A percentile compares a stretch with the other conserved stretches of the same genome.
These are phyloP conservation scores for Serendipita indica DNA, from an alignment of 768 basidiomycete genomes.

Conservation along the genomic window DNA sequence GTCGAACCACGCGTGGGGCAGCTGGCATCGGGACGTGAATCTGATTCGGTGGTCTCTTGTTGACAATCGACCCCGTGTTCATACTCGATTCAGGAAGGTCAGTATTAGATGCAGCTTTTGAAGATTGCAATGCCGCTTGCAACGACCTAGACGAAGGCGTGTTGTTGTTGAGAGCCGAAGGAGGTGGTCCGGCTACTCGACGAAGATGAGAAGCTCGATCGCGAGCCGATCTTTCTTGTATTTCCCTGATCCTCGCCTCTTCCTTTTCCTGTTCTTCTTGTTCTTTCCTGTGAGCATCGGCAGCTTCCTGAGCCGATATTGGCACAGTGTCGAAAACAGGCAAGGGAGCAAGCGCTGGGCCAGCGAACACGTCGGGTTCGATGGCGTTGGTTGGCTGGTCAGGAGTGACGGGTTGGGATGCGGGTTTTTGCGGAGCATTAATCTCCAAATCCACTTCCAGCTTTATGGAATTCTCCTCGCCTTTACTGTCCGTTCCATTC, in stretches of 20 bases:
- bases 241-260: neutral
- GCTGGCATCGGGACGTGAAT: neutral
- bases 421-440: neutral
- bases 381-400: too few species aligned
- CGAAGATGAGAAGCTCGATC: conserved; percentile 2
- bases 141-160: neutral
- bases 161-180: neutral
- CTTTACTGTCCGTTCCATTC: conserved; percentile 14
- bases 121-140: neutral
- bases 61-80: neutral
- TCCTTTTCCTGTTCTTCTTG: neutral
- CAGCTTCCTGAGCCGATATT: too few species aligned
- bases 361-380: neutral
- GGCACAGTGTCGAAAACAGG: neutral
- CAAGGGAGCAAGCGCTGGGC: neutral
- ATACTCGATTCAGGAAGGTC: neutral
- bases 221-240: neutral
- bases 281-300: neutral
- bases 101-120: neutral
- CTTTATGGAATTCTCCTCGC: neutral
- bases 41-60: neutral
- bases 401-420: neutral
- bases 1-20: neutral
- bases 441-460: neutral
- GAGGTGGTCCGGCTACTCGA: neutral